phyloP scores from a whole-genome alignment of 2,329 filamentous ascomycete species.

The Alternaria longipes region DNA sequence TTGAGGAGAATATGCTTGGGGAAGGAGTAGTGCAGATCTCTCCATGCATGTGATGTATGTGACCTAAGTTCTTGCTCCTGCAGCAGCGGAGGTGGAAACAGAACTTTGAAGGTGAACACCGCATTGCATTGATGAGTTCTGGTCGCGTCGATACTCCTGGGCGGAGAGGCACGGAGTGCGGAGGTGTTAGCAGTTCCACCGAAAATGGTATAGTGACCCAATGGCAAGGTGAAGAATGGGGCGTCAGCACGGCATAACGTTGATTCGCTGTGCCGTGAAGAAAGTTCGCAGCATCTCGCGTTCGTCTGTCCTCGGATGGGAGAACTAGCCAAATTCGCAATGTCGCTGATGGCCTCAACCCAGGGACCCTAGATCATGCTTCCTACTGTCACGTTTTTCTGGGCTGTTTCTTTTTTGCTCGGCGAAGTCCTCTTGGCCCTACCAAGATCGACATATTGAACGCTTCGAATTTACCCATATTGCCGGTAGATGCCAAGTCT shows the following conservation, averaged over 20 bases:
- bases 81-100: background rate
- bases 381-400: constrained; percentile 14
- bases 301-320: background rate
- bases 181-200: constrained; percentile 2
- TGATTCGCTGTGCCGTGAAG: constrained; percentile 4
- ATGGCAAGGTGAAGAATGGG: constrained; percentile 4
- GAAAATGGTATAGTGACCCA: constrained; percentile 3
- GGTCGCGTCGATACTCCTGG: background rate
- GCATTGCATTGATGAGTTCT: constrained; percentile 9
- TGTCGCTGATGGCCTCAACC: constrained; percentile 10
- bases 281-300: background rate
- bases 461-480: constrained; percentile 20
- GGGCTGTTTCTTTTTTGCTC: constrained; percentile 1
- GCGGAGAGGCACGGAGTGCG: constrained; percentile 4
- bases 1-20: constrained; percentile 12
- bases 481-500: constrained; percentile 11
- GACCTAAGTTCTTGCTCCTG: background rate
- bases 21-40: constrained; percentile 1
- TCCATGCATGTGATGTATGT: background rate
- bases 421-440: background rate
- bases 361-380: background rate
- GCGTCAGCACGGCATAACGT: constrained; percentile 15
- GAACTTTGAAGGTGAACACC: background rate
- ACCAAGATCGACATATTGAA: constrained; percentile 18
- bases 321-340: constrained; percentile 1